Conservation (phyloP, 2,329 filamentous ascomycete genomes). For the Colletotrichum lindemuthianum region DNA sequence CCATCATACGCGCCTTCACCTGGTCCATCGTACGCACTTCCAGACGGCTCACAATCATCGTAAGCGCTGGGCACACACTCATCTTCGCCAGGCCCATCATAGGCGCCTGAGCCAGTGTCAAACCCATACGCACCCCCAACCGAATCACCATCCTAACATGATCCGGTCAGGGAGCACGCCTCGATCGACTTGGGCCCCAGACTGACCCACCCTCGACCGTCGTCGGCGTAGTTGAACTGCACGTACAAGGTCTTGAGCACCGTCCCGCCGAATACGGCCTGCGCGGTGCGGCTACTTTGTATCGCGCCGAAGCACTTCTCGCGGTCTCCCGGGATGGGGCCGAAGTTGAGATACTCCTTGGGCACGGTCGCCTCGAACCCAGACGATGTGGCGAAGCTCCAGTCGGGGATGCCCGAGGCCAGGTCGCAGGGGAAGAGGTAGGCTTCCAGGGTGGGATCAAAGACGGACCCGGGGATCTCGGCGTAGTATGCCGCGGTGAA, state of each 20-base stretch:
- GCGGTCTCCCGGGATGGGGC: slow-evolving; percentile 56
- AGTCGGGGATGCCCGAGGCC: slow-evolving; percentile 64
- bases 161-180: slow-evolving; percentile 19
- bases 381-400: slow-evolving; percentile 63
- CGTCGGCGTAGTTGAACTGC: slow-evolving; percentile 25
- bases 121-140: neutral
- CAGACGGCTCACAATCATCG: too few species aligned
- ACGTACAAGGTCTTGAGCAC: slow-evolving; percentile 83
- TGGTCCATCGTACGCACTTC: too few species aligned
- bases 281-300: slow-evolving; percentile 63
- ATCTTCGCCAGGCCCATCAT: too few species aligned
- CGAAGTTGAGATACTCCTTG: slow-evolving; percentile 65
- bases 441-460: slow-evolving; percentile 56
- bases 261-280: slow-evolving; percentile 79
- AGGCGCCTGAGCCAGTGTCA: neutral
- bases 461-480: slow-evolving; percentile 60
- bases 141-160: neutral
- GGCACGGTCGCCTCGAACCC: slow-evolving; percentile 62
- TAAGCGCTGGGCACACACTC: too few species aligned
- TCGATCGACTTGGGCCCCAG: slow-evolving; percentile 26
- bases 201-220: slow-evolving; percentile 16
- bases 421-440: slow-evolving; percentile 68
- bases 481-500: slow-evolving; percentile 70
- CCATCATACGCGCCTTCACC: too few species aligned
- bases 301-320: slow-evolving; percentile 79